Conservation (phyloP, 2,329 filamentous ascomycete genomes). For the Amauroascus niger region DNA sequence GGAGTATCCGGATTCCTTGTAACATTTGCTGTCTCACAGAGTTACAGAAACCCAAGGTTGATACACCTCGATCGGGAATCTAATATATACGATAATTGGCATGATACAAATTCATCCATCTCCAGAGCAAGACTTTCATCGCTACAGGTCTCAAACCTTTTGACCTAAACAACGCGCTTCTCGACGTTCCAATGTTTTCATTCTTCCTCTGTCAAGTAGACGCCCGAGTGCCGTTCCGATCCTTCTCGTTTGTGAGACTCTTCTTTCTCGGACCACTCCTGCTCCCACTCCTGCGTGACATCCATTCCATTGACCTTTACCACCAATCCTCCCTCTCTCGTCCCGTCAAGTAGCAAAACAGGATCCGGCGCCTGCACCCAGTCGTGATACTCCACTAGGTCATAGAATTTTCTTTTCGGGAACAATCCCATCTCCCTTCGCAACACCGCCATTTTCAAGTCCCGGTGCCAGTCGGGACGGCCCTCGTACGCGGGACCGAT, state of each 20-base stretch:
- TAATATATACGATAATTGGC: too few species aligned
- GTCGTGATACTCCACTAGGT: neutral
- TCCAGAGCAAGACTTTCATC: too few species aligned
- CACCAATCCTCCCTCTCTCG: neutral
- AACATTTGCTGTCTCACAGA: too few species aligned
- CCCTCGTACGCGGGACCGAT: conserved; percentile 1
- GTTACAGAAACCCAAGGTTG: too few species aligned
- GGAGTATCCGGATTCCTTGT: too few species aligned
- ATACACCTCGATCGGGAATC: too few species aligned
- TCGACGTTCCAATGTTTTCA: too few species aligned
- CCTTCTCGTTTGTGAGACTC: neutral
- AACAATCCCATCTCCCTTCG: neutral
- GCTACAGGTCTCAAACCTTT: too few species aligned
- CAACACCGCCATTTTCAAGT: conserved; percentile 3
- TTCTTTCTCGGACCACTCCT: neutral
- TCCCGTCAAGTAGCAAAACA: neutral
- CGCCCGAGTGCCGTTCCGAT: neutral
- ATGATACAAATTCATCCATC: too few species aligned
- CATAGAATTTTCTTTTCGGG: conserved; percentile 7
- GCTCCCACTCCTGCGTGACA: conserved; percentile 5
- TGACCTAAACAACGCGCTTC: too few species aligned
- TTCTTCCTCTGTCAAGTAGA: neutral
- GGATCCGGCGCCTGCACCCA: neutral
- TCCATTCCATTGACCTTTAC: conserved; percentile 5
- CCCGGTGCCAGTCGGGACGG: conserved; percentile 2